Percentiles rank a stretch among this genome's conserved stretches.
These are phyloP conservation scores for Colletotrichum sidae DNA, from an alignment of 2,329 filamentous ascomycete genomes.

Conservation along the genomic window DNA sequence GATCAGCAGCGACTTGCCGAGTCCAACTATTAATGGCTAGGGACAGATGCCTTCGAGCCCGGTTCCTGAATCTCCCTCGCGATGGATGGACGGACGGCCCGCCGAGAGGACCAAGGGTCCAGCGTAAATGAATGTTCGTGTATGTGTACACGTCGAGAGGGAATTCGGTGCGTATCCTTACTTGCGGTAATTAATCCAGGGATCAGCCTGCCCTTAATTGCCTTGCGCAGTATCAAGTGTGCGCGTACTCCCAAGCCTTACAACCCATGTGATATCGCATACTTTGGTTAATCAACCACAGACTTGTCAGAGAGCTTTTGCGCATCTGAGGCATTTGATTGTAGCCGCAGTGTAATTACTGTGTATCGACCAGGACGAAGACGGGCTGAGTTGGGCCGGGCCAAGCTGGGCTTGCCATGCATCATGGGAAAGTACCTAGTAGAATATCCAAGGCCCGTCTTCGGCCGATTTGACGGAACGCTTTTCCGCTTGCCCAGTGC, in stretches of 20 bases:
- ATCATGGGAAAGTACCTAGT: slow-evolving; percentile 8
- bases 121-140: slow-evolving; percentile 7
- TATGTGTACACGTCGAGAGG: not conserved
- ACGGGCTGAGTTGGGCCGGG: slow-evolving; percentile 9
- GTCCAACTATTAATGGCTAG: slow-evolving; percentile 6
- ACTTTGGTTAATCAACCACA: slow-evolving; percentile 19
- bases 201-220: slow-evolving; percentile 3
- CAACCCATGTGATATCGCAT: slow-evolving; percentile 17
- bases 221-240: not conserved
- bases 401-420: slow-evolving; percentile 18
- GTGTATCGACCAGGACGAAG: slow-evolving; percentile 9
- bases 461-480: slow-evolving; percentile 19
- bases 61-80: slow-evolving; percentile 34
- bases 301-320: slow-evolving; percentile 18
- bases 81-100: slow-evolving; percentile 21
- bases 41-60: slow-evolving; percentile 23
- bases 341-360: not conserved
- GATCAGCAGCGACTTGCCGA: slow-evolving; percentile 22
- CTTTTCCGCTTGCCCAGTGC: slow-evolving; percentile 5
- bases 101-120: slow-evolving; percentile 24
- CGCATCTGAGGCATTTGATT: not conserved
- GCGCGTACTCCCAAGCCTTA: too few species aligned
- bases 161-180: not conserved
- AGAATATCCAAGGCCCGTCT: slow-evolving; percentile 12
- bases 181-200: slow-evolving; percentile 22